Base-by-base conservation (phyloP, 2,329 filamentous ascomycete species). In the Beauveria scarabaeidicola region DNA sequence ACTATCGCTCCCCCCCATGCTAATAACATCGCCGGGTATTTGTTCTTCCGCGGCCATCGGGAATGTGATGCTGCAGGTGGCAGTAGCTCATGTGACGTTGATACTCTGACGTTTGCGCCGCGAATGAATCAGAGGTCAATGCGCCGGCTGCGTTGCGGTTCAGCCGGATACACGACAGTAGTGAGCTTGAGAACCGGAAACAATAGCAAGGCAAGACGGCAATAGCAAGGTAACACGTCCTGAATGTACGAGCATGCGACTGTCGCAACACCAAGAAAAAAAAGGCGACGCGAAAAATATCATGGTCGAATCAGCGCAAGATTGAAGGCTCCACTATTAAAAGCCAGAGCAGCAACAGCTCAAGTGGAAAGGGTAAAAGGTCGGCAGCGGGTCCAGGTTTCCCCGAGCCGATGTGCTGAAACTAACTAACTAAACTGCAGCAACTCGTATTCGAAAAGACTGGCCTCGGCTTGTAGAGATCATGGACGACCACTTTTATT, bases 21-120 rank as follows among this genome's bases (percentile, higher is more conserved):
- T 61, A 53, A 68, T 66, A 25, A 66, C 61, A 48, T 67, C 66
- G 21, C 63, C 63, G 2, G 61, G 62, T 41, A 53, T 51, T 21
- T 63, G 41, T 17, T 55, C 59, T 21, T 62, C 52, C 38, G 61
- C 56, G 27, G 61, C 61, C 66, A 67, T 68, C 40, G 23, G 43
- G 51, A 52, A 25, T 41, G 38, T 40, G 41, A 52, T 44, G 38
- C 23, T 46, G 48, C 43, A 23, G 19, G 27, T 25, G 9, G n/a
- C 19, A 11, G 46, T 36, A 0, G 36, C n/a, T 53, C 55, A 44
- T 52, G 40, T 41, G 29, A 57, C 36, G 50, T 17, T 55, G 51
- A 15, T 36, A n/a, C 11, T 21, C 32, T n/a, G n/a, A 15, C 21
- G n/a, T 32, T 41, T 36, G 41, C 10, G 51, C 8, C 32, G 15